A percentile compares a stretch with the other conserved stretches of the same genome.
Evolutionary conservation across 345 rosid species (phyloP).

Genomic region (Eutrema yunnanense): DNA sequence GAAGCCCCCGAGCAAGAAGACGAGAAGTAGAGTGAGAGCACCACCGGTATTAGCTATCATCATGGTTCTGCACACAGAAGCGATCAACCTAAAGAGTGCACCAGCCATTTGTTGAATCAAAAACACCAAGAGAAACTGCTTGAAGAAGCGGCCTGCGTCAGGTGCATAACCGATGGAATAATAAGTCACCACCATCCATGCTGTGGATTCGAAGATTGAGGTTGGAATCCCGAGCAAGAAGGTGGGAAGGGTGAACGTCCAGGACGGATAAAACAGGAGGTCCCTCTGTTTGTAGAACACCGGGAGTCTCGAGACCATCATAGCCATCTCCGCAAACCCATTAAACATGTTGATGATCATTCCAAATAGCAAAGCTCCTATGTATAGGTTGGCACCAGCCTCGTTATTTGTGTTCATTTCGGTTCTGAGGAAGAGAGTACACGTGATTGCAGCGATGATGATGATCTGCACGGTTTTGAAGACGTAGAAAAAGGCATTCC

Average conservation of each 20-base stretch:
- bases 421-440: conserved; percentile 50
- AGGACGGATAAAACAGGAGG: conserved; percentile 58
- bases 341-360: conserved; percentile 47
- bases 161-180: conserved; percentile 69
- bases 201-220: conserved; percentile 38
- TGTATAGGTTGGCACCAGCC: conserved; percentile 19
- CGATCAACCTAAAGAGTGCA: conserved; percentile 39
- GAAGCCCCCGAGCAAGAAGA: conserved; percentile 55
- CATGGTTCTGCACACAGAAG: conserved; percentile 43
- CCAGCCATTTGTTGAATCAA: conserved; percentile 39
- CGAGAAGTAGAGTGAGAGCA: conserved; percentile 24
- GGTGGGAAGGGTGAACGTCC: conserved; percentile 63
- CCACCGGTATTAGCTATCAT: conserved; percentile 44
- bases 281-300: conserved; percentile 76
- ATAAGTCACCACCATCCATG: conserved; percentile 66
- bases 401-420: conserved; percentile 10
- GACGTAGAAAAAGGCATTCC: conserved; percentile 25
- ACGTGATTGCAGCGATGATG: conserved; percentile 42
- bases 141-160: conserved; percentile 44
- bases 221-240: conserved; percentile 41
- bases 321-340: conserved; percentile 57
- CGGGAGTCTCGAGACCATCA: conserved; percentile 54
- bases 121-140: conserved; percentile 45
- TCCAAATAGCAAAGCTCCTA: conserved; percentile 52
- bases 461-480: conserved; percentile 37